Evolutionary conservation across 805 yeast genomes (phyloP).

Genomic region (Myxozyma vanderwaltii): DNA sequence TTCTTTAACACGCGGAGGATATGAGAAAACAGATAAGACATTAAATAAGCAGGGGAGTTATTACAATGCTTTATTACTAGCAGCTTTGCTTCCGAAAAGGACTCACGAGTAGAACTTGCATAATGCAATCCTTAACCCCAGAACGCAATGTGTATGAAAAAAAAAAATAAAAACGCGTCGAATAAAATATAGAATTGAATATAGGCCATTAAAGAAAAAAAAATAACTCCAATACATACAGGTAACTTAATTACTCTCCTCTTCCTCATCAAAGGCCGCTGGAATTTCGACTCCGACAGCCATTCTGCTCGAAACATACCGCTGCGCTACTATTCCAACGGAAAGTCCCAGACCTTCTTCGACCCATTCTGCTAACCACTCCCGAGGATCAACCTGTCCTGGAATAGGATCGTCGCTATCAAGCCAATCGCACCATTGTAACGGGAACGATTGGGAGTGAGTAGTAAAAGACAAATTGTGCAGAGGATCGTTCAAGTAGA

Average conservation of each 20-base stretch:
- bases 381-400: constrained; percentile 53
- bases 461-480: constrained; percentile 74
- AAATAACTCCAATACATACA: no score
- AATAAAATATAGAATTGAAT: no score
- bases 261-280: background rate
- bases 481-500: constrained; percentile 74
- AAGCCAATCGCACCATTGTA: constrained; percentile 94
- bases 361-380: constrained; percentile 80
- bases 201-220: no score
- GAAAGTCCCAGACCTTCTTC: constrained; percentile 75
- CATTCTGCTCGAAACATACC: constrained; percentile 89
- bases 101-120: no score
- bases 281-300: constrained; percentile 47
- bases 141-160: no score
- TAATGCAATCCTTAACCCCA: no score
- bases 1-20: no score
- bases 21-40: no score
- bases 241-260: background rate
- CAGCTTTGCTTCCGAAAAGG: no score
- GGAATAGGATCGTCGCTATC: constrained; percentile 44
- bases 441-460: constrained; percentile 87
- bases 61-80: no score
- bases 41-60: no score
- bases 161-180: no score
- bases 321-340: constrained; percentile 86